Conservation (phyloP, 495 filamentous ascomycete genomes). For the Penicillium steckii region DNA sequence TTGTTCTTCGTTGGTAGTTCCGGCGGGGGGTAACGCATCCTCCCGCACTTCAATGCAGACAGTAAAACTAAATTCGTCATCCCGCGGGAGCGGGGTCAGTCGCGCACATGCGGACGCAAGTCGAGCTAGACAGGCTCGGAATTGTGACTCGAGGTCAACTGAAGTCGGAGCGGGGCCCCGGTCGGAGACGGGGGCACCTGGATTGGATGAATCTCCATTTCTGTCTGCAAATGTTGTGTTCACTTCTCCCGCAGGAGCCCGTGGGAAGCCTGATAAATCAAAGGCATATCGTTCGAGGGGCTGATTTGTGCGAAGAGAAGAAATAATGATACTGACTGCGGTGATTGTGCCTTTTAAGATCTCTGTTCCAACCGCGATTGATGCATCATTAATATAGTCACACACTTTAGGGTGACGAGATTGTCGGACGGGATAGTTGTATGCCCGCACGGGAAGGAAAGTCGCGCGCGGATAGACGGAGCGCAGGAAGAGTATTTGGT, state of each 20-base stretch:
- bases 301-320: constrained; percentile 52
- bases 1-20: constrained; percentile 53
- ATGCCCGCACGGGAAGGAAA: constrained; percentile 79
- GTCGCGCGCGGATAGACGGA: constrained; percentile 75
- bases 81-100: constrained; percentile 63
- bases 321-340: constrained; percentile 74
- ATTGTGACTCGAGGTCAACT: constrained; percentile 70
- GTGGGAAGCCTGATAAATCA: constrained; percentile 74
- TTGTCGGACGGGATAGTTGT: constrained; percentile 87
- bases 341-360: constrained; percentile 69
- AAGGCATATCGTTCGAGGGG: constrained; percentile 84
- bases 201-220: constrained; percentile 42
- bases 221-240: constrained; percentile 53
- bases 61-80: constrained; percentile 76
- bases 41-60: constrained; percentile 82
- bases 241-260: constrained; percentile 50
- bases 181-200: constrained; percentile 35
- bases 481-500: constrained; percentile 90
- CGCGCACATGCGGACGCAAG: constrained; percentile 54
- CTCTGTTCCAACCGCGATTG: constrained; percentile 71
- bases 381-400: constrained; percentile 83
- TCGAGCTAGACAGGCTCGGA: constrained; percentile 56
- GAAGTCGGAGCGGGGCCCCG: constrained; percentile 35
- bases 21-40: constrained; percentile 71
- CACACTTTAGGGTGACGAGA: constrained; percentile 88